A percentile compares a stretch with the other conserved stretches of the same genome.
These are phyloP conservation scores for Cylindrotheca fusiformis DNA, from an alignment of 108 stramenopile genomes.

Conservation along the genomic window DNA sequence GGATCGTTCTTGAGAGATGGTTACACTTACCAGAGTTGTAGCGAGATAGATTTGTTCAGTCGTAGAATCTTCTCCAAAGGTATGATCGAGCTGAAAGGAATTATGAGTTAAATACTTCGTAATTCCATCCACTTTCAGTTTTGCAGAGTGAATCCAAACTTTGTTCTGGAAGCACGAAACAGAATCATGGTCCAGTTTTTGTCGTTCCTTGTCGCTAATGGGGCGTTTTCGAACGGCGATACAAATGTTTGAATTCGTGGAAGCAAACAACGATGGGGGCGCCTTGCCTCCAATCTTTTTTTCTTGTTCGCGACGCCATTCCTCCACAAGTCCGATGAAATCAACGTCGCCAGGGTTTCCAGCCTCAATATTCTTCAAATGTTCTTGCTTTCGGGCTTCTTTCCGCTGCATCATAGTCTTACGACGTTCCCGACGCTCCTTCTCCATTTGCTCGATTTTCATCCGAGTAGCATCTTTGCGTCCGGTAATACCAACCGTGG, in stretches of 20 bases:
- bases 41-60: conserved; percentile 84
- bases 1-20: too few relatives aligned
- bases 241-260: conserved; percentile 55
- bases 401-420: conserved; percentile 67
- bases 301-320: conserved; percentile 75
- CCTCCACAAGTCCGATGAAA: conserved; percentile 90
- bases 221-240: conserved; percentile 92
- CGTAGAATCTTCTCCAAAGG: conserved; percentile 66
- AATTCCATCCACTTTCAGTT: conserved; percentile 96
- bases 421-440: conserved; percentile 85
- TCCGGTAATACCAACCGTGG: background rate
- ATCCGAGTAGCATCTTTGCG: conserved; percentile 58
- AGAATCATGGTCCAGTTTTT: conserved; percentile 89
- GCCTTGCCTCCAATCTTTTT: conserved; percentile 10
- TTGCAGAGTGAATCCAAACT: conserved; percentile 94
- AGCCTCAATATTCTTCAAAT: conserved; percentile 65
- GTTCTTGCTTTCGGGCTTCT: conserved; percentile 73
- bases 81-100: conserved; percentile 94
- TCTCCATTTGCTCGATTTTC: conserved; percentile 85
- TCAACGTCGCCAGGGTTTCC: conserved; percentile 99
- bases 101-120: conserved; percentile 96
- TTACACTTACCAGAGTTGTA: conserved; percentile 46
- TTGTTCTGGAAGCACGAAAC: conserved; percentile 91
- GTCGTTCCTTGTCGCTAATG: conserved; percentile 72
- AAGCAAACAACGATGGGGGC: background rate